Percentiles rank a stretch among this genome's conserved stretches.
phyloP scores from a whole-genome alignment of 352 stramenopile species.

The Peronospora destructor region DNA sequence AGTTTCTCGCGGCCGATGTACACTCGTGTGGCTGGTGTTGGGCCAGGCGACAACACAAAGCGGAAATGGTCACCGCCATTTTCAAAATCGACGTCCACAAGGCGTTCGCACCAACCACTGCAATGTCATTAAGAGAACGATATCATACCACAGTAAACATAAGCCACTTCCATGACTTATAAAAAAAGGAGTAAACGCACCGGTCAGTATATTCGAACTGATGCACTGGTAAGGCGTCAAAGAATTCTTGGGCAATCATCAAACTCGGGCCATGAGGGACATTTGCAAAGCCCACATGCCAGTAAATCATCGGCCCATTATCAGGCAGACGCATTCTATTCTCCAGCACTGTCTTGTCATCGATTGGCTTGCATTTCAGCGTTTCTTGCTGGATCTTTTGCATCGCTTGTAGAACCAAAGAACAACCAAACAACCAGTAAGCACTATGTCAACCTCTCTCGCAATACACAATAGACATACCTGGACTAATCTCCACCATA shows the following conservation, averaged over 20 bases:
- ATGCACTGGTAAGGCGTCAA: conserved; percentile 92
- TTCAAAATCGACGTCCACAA: conserved; percentile 88
- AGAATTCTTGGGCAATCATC: conserved; percentile 91
- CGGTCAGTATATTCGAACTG: conserved; percentile 91
- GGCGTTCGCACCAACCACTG: conserved; percentile 89
- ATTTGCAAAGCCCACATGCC: conserved; percentile 83
- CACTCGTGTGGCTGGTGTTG: conserved; percentile 87
- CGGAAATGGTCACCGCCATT: conserved; percentile 85
- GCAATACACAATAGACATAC: conserved; percentile 13
- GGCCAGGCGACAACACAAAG: conserved; percentile 89
- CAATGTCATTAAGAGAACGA: background rate
- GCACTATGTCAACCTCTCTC: background rate
- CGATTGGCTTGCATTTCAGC: conserved; percentile 46
- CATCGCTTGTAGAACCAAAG: conserved; percentile 40
- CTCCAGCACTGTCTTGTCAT: conserved; percentile 20
- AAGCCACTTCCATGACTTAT: background rate
- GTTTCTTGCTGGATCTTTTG: conserved; percentile 86
- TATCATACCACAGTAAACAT: conserved; percentile 3
- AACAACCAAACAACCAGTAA: conserved; percentile 4
- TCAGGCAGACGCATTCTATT: conserved; percentile 48
- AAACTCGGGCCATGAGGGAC: conserved; percentile 78
- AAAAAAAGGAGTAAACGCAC: conserved; percentile 23
- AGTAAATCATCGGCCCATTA: conserved; percentile 52
- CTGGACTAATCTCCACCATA: conserved; percentile 88
- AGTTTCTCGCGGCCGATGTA: conserved; percentile 81